Conservation (phyloP, 179 eudicot species). For the Patellifolia procumbens region DNA sequence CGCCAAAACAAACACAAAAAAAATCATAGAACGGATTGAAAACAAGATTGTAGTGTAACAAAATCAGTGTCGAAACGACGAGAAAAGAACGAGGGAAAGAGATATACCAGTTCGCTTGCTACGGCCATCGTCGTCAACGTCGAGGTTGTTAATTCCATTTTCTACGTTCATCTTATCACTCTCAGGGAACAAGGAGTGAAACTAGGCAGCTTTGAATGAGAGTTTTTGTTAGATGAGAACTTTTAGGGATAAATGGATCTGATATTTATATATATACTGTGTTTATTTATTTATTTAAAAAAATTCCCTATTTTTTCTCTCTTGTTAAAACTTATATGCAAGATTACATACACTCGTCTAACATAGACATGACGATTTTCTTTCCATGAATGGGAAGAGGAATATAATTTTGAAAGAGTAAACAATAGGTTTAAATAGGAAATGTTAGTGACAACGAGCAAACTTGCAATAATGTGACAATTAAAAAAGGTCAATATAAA, state of each 20-base stretch:
- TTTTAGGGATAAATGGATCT: neutral
- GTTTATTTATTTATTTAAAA: neutral
- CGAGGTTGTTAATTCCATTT: neutral
- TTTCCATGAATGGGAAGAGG: neutral
- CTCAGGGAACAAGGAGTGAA: neutral
- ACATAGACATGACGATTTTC: neutral
- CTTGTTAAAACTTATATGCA: too few relatives aligned
- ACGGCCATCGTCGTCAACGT: conserved; percentile 35
- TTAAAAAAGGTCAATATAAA: too few relatives aligned
- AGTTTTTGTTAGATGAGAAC: neutral
- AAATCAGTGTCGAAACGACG: neutral
- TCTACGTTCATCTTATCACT: neutral
- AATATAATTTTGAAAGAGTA: too few relatives aligned
- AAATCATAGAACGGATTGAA: neutral
- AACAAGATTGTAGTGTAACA: neutral
- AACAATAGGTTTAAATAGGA: too few relatives aligned
- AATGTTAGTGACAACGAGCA: too few relatives aligned
- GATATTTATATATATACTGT: neutral
- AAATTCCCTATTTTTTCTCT: neutral
- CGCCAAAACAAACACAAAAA: neutral
- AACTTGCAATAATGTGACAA: too few relatives aligned
- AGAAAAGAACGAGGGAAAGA: neutral
- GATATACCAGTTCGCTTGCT: conserved; percentile 30
- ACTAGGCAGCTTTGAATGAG: neutral
- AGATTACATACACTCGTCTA: neutral